Percentiles rank a stretch among this genome's conserved stretches.
Evolutionary conservation across 2,329 filamentous ascomycete species (phyloP).

Genomic region (Curvularia eragrostidis): DNA sequence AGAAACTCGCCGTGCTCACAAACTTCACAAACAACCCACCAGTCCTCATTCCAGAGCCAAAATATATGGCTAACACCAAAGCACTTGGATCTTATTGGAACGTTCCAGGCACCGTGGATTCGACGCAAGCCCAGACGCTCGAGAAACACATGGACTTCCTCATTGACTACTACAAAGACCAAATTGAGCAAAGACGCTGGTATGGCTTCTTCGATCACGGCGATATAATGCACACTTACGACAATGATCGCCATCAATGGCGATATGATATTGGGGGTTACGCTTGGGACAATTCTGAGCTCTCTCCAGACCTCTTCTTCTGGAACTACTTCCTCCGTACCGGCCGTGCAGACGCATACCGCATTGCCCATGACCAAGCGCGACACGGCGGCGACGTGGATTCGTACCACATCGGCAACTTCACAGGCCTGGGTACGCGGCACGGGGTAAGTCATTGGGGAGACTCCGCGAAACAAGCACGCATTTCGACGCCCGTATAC

Average conservation of each 20-base stretch:
- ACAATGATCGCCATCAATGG: slow-evolving; percentile 65
- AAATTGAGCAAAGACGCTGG: slow-evolving; percentile 66
- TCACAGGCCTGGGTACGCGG: slow-evolving; percentile 66
- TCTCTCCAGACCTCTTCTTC: slow-evolving; percentile 68
- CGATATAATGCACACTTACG: slow-evolving; percentile 69
- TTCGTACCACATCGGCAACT: slow-evolving; percentile 65
- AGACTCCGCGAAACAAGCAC: slow-evolving; percentile 67
- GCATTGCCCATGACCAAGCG: slow-evolving; percentile 65
- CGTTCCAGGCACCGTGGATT: slow-evolving; percentile 48
- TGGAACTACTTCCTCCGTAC: slow-evolving; percentile 69
- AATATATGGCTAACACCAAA: slow-evolving; percentile 60
- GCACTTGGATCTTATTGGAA: slow-evolving; percentile 65
- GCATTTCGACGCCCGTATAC: slow-evolving; percentile 66
- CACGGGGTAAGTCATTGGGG: slow-evolving; percentile 69
- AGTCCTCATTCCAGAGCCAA: slow-evolving; percentile 57
- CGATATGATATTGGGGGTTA: slow-evolving; percentile 69
- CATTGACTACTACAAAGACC: slow-evolving; percentile 61
- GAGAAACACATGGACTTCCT: slow-evolving; percentile 64
- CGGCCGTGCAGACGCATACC: slow-evolving; percentile 63
- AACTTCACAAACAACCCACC: slow-evolving; percentile 61
- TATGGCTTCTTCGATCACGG: slow-evolving; percentile 70
- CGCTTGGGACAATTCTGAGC: slow-evolving; percentile 70
- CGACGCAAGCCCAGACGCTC: slow-evolving; percentile 45
- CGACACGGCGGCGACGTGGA: slow-evolving; percentile 68
- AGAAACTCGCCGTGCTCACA: slow-evolving; percentile 55